Base-by-base conservation (phyloP, 2,329 filamentous ascomycete species). In the Cladosporium sp. region DNA sequence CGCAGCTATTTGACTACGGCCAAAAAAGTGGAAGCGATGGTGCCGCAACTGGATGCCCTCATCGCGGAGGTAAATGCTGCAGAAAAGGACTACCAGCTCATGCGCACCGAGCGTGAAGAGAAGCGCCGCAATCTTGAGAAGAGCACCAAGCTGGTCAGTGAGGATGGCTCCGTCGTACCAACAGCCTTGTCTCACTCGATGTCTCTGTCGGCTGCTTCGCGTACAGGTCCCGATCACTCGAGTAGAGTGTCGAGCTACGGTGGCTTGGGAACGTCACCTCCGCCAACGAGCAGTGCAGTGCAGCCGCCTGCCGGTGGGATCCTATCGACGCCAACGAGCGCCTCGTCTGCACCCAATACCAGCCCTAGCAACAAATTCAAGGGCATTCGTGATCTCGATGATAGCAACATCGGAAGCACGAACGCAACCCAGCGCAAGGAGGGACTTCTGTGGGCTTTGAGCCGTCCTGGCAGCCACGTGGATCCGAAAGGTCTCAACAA, bases 401-500 rank as follows among this genome's bases (percentile, higher is more conserved):
- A 97, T 43, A 63, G 58, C 39, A 65, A 55, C 39, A 43, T 81
- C 19, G 85, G 88, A 47, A 81, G 82, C 61, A 80, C 80, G 40
- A 74, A 73, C 64, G 82, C 82, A 4, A 83, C 88, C 47, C 88
- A 93, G 65, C 85, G 90, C 45, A 99, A 97, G 72, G 94, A 99
- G 77, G 95, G 94, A 5, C 80, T 99, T 9, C 76, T 99, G 7
- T 99, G 94, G 94, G 92, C 95, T 25, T 78, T 97, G 45, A 97
- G 93, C 70, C 85, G 91, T 63, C 93, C 93, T 3, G 92, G 92
- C 17, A 93, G 91, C 59, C 94, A 99, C 73, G 92, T 94, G 28
- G 95, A 99, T 72, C 94, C 94, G 9, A 91, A 94, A 66, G 92
- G 91, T 17, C 80, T 99, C 66, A 97, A 97, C 71, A 97, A 97